These are phyloP conservation scores for Colletotrichum tropicicola DNA, from an alignment of 2,329 filamentous ascomycete species.

Conservation along the genomic window DNA sequence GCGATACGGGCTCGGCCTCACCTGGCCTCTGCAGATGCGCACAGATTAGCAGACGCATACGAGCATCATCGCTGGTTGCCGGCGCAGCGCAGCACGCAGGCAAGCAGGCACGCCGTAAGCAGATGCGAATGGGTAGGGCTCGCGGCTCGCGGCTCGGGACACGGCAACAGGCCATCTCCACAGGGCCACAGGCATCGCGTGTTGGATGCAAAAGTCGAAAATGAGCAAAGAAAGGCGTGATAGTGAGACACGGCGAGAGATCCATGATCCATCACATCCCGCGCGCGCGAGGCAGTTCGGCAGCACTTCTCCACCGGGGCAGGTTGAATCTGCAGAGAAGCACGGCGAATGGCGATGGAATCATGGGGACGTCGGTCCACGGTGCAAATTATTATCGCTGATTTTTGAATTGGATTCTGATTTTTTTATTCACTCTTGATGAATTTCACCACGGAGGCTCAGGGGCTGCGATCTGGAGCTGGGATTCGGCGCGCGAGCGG, in stretches of 20 bases:
- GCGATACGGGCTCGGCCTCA: conserved; percentile 1
- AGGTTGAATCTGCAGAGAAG: conserved; percentile 3
- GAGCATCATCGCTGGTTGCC: too few species aligned
- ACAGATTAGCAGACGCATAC: too few species aligned
- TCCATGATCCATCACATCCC: too few species aligned
- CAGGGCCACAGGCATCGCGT: not conserved
- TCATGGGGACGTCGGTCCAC: not conserved
- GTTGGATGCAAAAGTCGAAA: too few species aligned
- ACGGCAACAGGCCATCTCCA: conserved; percentile 13
- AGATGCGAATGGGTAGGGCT: not conserved
- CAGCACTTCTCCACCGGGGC: not conserved
- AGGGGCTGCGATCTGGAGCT: conserved; percentile 19
- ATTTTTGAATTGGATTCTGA: too few species aligned
- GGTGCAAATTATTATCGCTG: too few species aligned
- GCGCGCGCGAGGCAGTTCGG: not conserved
- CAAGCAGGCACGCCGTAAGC: too few species aligned
- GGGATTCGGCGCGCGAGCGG: conserved; percentile 1
- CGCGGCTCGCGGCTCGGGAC: conserved; percentile 6
- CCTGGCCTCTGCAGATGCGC: conserved; percentile 10
- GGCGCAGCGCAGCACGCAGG: too few species aligned
- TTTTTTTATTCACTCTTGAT: too few species aligned
- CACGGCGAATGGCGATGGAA: too few species aligned
- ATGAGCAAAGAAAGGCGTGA: too few species aligned
- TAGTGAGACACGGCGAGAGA: too few species aligned
- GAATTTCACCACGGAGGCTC: not conserved